A percentile compares a stretch with the other conserved stretches of the same genome.
These are phyloP conservation scores for Lentithecium fluviatile DNA, from an alignment of 495 filamentous ascomycete genomes.

Conservation along the genomic window DNA sequence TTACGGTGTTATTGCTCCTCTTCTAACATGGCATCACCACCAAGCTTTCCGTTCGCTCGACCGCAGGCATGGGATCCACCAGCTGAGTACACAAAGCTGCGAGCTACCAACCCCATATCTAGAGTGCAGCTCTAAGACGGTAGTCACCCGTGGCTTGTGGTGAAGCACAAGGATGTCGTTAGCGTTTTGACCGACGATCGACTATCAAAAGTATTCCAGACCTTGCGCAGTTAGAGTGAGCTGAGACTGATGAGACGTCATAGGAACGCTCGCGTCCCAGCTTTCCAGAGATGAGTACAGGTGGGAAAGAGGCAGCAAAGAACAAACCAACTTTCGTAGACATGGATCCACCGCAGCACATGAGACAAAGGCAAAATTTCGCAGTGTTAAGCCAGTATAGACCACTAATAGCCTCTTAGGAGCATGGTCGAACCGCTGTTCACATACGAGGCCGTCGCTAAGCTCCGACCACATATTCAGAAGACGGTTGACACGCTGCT, in stretches of 20 bases:
- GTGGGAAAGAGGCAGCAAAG: conserved; percentile 47
- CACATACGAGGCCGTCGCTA: conserved; percentile 41
- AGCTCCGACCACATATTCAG: conserved; percentile 46
- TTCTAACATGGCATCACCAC: conserved; percentile 15
- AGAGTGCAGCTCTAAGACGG: conserved; percentile 49
- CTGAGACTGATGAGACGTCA: background rate
- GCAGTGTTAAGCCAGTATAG: too few species aligned
- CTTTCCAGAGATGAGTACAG: conserved; percentile 47
- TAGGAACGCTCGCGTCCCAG: conserved; percentile 46
- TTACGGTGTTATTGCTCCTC: too few species aligned
- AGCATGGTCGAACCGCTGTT: conserved; percentile 49
- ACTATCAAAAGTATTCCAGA: conserved; percentile 5
- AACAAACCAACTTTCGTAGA: conserved; percentile 52
- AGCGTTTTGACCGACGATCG: conserved; percentile 44
- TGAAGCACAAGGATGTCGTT: conserved; percentile 50
- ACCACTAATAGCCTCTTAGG: conserved; percentile 1
- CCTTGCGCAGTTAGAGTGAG: background rate
- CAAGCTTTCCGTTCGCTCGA: conserved; percentile 49
- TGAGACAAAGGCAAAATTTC: conserved; percentile 37
- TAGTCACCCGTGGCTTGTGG: conserved; percentile 47
- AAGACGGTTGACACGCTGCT: conserved; percentile 47
- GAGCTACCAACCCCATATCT: conserved; percentile 45
- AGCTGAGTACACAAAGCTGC: conserved; percentile 45
- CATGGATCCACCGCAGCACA: conserved; percentile 51
- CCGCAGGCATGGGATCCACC: conserved; percentile 46